Percentiles rank a stretch among this genome's conserved stretches.
Evolutionary conservation across 225 moss, liverwort and hornwort genomes (phyloP).

Genomic region (Physcomitrium patens): DNA sequence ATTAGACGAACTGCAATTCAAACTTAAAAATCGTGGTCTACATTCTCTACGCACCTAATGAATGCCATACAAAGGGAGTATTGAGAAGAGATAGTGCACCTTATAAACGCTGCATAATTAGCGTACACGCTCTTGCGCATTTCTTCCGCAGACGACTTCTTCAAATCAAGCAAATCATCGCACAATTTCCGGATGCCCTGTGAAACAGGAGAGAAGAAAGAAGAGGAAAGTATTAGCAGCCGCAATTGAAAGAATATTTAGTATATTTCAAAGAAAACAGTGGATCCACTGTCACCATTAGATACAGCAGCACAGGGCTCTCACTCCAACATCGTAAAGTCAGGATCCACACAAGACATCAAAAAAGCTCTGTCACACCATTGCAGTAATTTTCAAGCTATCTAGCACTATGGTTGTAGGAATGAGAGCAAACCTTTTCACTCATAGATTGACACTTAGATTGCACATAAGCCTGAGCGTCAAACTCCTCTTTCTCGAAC

Average conservation of each 20-base stretch:
- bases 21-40: constrained; percentile 8
- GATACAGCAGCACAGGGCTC: background rate
- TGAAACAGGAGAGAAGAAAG: constrained; percentile 17
- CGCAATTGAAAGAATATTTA: constrained; percentile 1
- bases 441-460: constrained; percentile 92
- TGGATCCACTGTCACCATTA: constrained; percentile 15
- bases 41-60: background rate
- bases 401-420: background rate
- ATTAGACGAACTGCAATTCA: constrained; percentile 22
- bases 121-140: constrained; percentile 98
- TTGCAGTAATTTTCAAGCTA: constrained; percentile 24
- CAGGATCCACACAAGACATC: constrained; percentile 3
- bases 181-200: constrained; percentile 92
- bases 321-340: constrained; percentile 12
- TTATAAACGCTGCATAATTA: constrained; percentile 95
- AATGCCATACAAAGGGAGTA: background rate
- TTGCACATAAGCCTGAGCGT: constrained; percentile 81
- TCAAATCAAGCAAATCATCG: constrained; percentile 88
- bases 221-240: constrained; percentile 12
- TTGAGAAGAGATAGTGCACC: constrained; percentile 41
- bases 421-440: constrained; percentile 68
- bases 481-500: constrained; percentile 86
- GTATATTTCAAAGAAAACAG: background rate
- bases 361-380: background rate
- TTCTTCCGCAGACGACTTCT: constrained; percentile 95